phyloP scores from a whole-genome alignment of 345 rosid species.

The Anastatica hierochuntica region DNA sequence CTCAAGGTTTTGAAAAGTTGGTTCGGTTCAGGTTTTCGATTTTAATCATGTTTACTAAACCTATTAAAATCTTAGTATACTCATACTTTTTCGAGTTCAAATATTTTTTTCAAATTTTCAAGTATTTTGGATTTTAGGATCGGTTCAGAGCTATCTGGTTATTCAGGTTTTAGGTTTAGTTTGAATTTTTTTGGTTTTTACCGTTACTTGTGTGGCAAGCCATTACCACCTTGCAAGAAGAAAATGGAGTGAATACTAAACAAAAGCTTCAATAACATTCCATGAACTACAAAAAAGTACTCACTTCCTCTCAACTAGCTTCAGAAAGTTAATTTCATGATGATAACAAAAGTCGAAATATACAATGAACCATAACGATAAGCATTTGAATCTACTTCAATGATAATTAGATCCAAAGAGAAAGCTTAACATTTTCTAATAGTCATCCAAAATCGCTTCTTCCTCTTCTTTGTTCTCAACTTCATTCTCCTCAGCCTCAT shows the following conservation, averaged over 20 bases:
- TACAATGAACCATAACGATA: constrained; percentile 11
- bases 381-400: not conserved
- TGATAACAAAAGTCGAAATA: not conserved
- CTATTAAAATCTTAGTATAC: too few relatives aligned
- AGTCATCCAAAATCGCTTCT: constrained; percentile 36
- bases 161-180: too few relatives aligned
- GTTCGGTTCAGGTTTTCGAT: too few relatives aligned
- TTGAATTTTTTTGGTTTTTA: too few relatives aligned
- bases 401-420: not conserved
- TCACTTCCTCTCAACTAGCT: not conserved
- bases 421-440: constrained; percentile 6
- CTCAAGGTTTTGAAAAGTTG: too few relatives aligned
- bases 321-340: constrained; percentile 1
- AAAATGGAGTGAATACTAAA: constrained; percentile 20
- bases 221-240: constrained; percentile 65
- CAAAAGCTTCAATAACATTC: not conserved
- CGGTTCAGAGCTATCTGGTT: too few relatives aligned
- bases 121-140: too few relatives aligned
- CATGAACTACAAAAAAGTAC: not conserved
- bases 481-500: constrained; percentile 29
- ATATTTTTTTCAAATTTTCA: too few relatives aligned
- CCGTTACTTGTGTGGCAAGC: too few relatives aligned
- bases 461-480: constrained; percentile 25
- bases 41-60: too few relatives aligned
- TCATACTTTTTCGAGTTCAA: too few relatives aligned